Conservation (phyloP, 768 basidiomycete species). For the Hericium coralloides region DNA sequence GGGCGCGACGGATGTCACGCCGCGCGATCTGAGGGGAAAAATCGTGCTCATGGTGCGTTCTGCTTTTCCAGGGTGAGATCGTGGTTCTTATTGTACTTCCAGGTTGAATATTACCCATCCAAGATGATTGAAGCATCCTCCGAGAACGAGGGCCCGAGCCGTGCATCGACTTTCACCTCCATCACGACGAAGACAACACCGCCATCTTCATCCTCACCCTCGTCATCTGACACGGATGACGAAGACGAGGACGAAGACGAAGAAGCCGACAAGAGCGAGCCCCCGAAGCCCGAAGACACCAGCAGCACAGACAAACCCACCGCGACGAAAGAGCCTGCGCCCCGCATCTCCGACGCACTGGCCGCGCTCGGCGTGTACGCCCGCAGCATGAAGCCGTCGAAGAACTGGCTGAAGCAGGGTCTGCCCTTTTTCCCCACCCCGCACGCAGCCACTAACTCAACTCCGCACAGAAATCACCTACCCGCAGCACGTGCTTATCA, state of each 20-base stretch:
- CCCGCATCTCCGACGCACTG: constrained; percentile 41
- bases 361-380: constrained; percentile 51
- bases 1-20: constrained; percentile 29
- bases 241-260: constrained; percentile 15
- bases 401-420: constrained; percentile 33
- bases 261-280: constrained; percentile 10
- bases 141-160: background rate
- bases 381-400: constrained; percentile 50
- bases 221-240: background rate
- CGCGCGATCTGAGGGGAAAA: constrained; percentile 39
- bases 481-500: constrained; percentile 44
- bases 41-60: constrained; percentile 50
- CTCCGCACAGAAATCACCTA: constrained; percentile 26
- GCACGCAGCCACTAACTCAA: no score
- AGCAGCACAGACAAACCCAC: background rate
- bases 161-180: no score
- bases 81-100: background rate
- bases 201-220: no score
- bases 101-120: constrained; percentile 15
- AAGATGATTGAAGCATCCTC: background rate
- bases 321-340: background rate
- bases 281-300: no score
- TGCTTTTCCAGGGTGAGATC: background rate
- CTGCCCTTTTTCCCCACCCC: background rate
- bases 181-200: no score